Evolutionary conservation across 1,284 basidiomycete species (phyloP).

Genomic region (Lignosus rhinocerotis): DNA sequence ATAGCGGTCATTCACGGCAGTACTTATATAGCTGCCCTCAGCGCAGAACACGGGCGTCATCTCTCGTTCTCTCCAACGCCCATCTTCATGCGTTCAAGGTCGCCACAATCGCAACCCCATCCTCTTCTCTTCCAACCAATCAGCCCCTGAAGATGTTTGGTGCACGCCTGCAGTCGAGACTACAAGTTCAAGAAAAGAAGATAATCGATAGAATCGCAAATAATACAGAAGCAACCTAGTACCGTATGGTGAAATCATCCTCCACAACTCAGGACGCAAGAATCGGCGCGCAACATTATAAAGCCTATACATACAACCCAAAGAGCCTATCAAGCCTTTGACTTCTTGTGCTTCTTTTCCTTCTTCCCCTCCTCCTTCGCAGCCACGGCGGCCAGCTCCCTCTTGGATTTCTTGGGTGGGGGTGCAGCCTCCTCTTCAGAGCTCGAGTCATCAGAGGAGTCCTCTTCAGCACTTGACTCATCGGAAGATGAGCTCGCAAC

Average conservation of each 20-base stretch:
- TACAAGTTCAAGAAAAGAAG: neutral
- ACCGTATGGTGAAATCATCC: constrained; percentile 15
- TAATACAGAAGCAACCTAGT: constrained; percentile 18
- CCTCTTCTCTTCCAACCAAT: neutral
- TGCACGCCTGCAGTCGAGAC: neutral
- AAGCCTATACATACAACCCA: neutral
- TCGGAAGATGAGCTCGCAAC: neutral
- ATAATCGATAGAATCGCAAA: neutral
- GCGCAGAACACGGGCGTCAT: constrained; percentile 1
- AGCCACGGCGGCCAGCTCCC: constrained; percentile 19
- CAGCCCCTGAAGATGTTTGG: too few species aligned
- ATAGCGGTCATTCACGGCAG: neutral
- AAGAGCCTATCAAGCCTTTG: constrained; percentile 26
- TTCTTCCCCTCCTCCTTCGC: constrained; percentile 23
- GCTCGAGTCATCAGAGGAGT: neutral
- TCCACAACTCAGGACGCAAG: neutral
- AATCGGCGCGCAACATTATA: constrained; percentile 8
- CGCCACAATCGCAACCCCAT: neutral
- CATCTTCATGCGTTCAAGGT: constrained; percentile 5
- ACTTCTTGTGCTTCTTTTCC: constrained; percentile 34
- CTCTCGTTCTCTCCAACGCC: constrained; percentile 11
- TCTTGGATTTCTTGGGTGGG: constrained; percentile 31
- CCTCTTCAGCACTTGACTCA: neutral
- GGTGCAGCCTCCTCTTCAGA: constrained; percentile 12
- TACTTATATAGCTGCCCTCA: too few species aligned